Evolutionary conservation across 2,329 filamentous ascomycete species (phyloP).

Genomic region (Nectriaceae sp.): DNA sequence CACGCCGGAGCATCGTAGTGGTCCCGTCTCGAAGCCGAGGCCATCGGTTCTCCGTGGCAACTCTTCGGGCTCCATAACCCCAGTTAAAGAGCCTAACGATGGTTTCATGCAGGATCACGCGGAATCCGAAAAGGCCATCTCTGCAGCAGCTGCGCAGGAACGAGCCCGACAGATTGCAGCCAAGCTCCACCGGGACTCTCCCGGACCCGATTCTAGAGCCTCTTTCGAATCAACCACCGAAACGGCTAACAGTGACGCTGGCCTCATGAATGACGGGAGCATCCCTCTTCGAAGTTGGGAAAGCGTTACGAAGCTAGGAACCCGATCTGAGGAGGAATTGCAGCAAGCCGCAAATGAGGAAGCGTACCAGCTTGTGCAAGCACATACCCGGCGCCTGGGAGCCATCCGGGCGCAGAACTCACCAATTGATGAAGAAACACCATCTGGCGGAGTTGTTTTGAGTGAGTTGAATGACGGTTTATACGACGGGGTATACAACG

Average conservation of each 20-base stretch:
- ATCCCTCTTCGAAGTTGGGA: conserved; percentile 35
- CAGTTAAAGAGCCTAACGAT: conserved; percentile 24
- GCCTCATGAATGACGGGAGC: conserved; percentile 23
- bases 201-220: conserved; percentile 32
- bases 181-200: conserved; percentile 37
- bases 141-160: conserved; percentile 43
- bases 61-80: conserved; percentile 41
- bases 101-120: conserved; percentile 21
- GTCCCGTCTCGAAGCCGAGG: conserved; percentile 30
- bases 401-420: conserved; percentile 9
- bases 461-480: conserved; percentile 41
- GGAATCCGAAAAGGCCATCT: conserved; percentile 27
- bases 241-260: conserved; percentile 30
- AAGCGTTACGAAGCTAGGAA: conserved; percentile 5
- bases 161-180: conserved; percentile 45
- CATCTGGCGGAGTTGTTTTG: conserved; percentile 21
- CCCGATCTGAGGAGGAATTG: neutral
- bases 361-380: conserved; percentile 44
- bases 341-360: conserved; percentile 29
- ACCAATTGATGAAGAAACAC: conserved; percentile 11
- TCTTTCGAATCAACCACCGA: conserved; percentile 41
- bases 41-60: conserved; percentile 46
- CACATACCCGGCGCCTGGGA: conserved; percentile 38
- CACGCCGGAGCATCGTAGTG: conserved; percentile 16
- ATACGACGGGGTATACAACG: conserved; percentile 43